These are phyloP conservation scores for Puya raimondii DNA, from an alignment of 176 grass and related monocot species.

Conservation along the genomic window DNA sequence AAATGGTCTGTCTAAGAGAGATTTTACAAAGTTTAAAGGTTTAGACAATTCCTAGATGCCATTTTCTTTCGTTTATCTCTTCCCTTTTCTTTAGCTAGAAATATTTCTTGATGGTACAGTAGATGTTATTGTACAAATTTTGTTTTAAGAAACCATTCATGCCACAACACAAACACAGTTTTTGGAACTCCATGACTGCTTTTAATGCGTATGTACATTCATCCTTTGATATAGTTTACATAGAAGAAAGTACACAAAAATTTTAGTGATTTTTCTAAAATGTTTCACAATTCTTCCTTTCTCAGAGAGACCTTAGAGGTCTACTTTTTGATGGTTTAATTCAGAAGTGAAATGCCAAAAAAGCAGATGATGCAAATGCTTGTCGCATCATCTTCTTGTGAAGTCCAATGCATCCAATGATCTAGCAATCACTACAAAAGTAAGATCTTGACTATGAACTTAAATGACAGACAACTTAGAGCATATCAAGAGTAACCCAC, in stretches of 20 bases:
- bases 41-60: background rate
- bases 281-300: no score
- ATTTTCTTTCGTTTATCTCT: background rate
- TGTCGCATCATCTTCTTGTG: background rate
- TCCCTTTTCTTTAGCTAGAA: background rate
- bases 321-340: background rate
- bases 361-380: background rate
- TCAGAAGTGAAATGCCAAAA: background rate
- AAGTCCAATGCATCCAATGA: background rate
- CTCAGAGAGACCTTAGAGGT: no score
- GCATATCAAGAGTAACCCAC: background rate
- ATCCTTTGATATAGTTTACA: no score
- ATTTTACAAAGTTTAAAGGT: background rate
- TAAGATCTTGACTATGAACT: background rate
- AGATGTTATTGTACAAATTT: constrained; percentile 6
- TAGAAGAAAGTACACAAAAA: constrained; percentile 11
- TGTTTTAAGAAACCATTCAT: no score
- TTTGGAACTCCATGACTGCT: no score
- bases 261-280: background rate
- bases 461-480: background rate
- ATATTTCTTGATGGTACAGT: background rate
- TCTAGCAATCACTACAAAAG: background rate
- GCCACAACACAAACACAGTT: no score
- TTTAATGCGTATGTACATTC: no score
- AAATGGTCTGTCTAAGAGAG: constrained; percentile 19